Evolutionary conservation across 306 rosid genomes (phyloP).

Genomic region (Lithocarpus polystachyus): DNA sequence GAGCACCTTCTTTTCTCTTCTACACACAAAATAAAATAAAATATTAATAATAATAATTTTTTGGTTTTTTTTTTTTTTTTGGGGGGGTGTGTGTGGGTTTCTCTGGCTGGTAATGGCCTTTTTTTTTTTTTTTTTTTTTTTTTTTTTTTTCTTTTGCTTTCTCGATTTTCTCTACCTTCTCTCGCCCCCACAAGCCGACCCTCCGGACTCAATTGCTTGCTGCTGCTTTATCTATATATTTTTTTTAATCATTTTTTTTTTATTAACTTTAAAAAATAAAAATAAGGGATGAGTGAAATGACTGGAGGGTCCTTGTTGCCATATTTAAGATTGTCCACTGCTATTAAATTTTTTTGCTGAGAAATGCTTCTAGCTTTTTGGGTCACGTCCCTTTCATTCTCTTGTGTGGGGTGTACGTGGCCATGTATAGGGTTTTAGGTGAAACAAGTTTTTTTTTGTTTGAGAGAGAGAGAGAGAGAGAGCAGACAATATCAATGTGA

Average conservation of each 20-base stretch:
- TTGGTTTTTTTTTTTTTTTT: no score
- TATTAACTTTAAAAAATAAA: neutral
- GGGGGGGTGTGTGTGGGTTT: constrained; percentile 5
- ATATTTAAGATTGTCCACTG: neutral
- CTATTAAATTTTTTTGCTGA: neutral
- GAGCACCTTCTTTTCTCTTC: no score
- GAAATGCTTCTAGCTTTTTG: neutral
- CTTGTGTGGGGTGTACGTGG: no score
- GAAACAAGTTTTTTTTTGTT: no score
- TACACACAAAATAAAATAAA: no score
- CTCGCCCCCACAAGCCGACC: constrained; percentile 41
- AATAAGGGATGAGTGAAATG: neutral
- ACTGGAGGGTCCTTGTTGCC: neutral
- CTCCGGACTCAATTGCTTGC: constrained; percentile 24
- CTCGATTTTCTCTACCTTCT: constrained; percentile 38
- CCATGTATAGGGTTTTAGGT: no score
- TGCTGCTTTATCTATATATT: constrained; percentile 7
- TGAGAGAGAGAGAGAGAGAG: no score
- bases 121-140: neutral
- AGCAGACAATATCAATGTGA: no score
- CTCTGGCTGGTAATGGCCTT: constrained; percentile 32
- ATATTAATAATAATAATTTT: no score
- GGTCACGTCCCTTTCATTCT: neutral
- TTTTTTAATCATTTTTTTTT: neutral
- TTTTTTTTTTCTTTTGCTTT: neutral